Evolutionary conservation across 805 yeast species (phyloP), one percentile per base, ranked within the genome.

Genomic region (Saccharomycopsis olivae): DNA sequence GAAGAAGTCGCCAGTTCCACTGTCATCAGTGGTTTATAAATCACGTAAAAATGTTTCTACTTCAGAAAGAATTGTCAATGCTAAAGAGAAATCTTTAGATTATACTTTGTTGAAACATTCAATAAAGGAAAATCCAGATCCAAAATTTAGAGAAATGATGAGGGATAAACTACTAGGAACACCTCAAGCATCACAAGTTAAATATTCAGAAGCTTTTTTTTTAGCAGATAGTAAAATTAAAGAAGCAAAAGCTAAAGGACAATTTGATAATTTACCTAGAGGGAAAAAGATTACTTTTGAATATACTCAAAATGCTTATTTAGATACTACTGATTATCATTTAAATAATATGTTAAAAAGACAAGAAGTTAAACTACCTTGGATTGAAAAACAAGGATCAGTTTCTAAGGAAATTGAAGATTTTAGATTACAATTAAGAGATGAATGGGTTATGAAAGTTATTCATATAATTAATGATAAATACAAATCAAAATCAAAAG

Each of bases 341-440:
- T 58, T 87, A 60, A 87, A 87, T 58, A 75, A 82, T 46, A 78
- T 87, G 33, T 59, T 87, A 41, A 72, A 69, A 39, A 69, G 73
- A 32, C 95, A 87, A 56, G 87, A 84, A 36, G 76, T 84, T 1
- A 62, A 76, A 9, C 95, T 95, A 0, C 94, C 94, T 0, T 87
- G 96, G 96, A 78, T 87, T 28, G 94, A 85, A 50, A 77, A 73
- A 40, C 92, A 83, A 55, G 64, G 71, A 15, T 66, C 72, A 2
- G 72, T 79, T 3, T 67, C 69, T 32, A 44, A 51, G 2, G 71
- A 70, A 28, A 64, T 81, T 6, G 53, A 50, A 2, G 51, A 51
- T 0, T 74, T 83, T 39, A 57, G 87, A 38, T 46, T 49, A 0
- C 64, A 64, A 27, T 40, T 78, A 23, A 68, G 62, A 30, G 39